Evolutionary conservation across 495 filamentous ascomycete species (phyloP), one percentile per base, ranked within the genome.

Genomic region (Xylaria intraflava): DNA sequence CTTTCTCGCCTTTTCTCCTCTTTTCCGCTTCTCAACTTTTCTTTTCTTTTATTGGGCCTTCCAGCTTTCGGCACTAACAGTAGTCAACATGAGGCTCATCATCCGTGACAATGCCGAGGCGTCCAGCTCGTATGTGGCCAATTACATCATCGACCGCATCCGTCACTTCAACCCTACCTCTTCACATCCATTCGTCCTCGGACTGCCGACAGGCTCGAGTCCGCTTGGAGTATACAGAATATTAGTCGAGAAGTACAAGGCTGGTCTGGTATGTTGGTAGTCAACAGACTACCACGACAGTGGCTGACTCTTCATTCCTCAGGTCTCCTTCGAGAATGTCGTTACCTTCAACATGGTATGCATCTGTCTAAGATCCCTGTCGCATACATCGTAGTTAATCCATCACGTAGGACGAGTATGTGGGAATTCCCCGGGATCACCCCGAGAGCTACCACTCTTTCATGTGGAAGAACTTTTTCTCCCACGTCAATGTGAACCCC

Each of bases 391-490:
- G 16, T 44, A 39, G 44, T 52, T 58, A 49, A 58, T 45, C 56
- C 29, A 9, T 19, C 9, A 29, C 24, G 46, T 50, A 91, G 87
- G 89, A 92, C 69, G 88, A 94, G 72, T 94, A 92, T 66, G 84
- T 92, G 60, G 85, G 85, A 36, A 79, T 94, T 50, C 85, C 88
- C 26, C 80, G 84, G 54, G 86, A 89, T 57, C 88, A 92, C 65
- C 86, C 88, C 10, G 82, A 90, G 66, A 86, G 81, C 65, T 92
- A 92, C 71, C 88, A 91, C 73, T 85, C 83, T 50, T 94, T 91
- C 74, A 92, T 94, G 89, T 91, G 88, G 76, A 86, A 85, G 69
- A 78, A 92, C 69, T 89, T 92, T 78, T 94, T 94, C 75, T 87
- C 85, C 3, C 88, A 92, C 65, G 83, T 92, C 61, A 87, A 94